These are phyloP conservation scores for Ogataea ramenticola DNA, from an alignment of 805 yeast species.

Conservation along the genomic window DNA sequence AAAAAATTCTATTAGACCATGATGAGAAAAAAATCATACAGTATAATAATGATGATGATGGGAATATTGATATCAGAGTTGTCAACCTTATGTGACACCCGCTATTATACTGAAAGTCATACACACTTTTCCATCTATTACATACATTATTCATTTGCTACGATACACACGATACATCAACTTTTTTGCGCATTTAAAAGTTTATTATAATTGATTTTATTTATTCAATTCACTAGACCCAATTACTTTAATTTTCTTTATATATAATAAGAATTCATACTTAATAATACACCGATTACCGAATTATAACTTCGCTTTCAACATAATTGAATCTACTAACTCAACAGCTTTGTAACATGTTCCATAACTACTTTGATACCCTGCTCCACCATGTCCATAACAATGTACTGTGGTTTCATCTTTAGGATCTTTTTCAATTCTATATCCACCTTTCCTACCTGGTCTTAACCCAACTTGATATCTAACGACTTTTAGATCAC, in stretches of 20 bases:
- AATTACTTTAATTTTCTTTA: no score
- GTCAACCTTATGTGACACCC: not conserved
- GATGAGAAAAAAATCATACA: not conserved
- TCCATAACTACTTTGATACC: conserved; percentile 40
- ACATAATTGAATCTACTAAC: not conserved
- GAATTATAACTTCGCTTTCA: not conserved
- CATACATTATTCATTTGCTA: not conserved
- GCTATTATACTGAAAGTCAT: no score
- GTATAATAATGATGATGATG: not conserved
- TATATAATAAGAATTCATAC: not conserved
- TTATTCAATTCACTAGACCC: no score
- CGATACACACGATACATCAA: no score
- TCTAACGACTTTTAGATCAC: conserved; percentile 38
- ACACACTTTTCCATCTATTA: no score
- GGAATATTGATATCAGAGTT: not conserved
- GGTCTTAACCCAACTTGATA: conserved; percentile 65
- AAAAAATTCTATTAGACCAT: not conserved
- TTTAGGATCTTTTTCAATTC: conserved; percentile 35
- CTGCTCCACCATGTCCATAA: conserved; percentile 73
- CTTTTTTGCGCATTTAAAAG: no score
- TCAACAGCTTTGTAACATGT: not conserved
- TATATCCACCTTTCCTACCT: conserved; percentile 51
- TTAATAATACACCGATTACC: not conserved
- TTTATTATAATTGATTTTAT: not conserved
- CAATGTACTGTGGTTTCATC: conserved; percentile 41